phyloP scores from a whole-genome alignment of 2,329 filamentous ascomycete genomes.

The Aurifilum marmelostoma region DNA sequence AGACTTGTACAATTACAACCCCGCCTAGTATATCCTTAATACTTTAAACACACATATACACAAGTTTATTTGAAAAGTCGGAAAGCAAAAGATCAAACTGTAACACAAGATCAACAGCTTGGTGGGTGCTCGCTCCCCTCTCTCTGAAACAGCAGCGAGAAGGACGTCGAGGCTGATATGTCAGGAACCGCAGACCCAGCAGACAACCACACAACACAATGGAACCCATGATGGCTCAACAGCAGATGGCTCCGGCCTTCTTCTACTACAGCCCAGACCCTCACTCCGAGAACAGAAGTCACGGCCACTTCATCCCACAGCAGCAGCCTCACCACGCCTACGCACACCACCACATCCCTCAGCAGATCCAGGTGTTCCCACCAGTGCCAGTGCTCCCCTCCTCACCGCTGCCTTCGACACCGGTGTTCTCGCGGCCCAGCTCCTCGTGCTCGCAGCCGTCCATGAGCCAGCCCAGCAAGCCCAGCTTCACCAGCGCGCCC shows the following conservation, averaged over 20 bases:
- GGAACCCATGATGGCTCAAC: constrained; percentile 64
- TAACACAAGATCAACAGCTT: constrained; percentile 21
- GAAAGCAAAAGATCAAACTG: constrained; percentile 16
- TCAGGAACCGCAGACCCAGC: constrained; percentile 27
- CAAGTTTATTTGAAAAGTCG: constrained; percentile 18
- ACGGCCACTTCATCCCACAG: constrained; percentile 72
- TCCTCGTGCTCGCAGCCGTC: constrained; percentile 67
- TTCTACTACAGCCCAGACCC: constrained; percentile 86
- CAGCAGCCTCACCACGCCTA: constrained; percentile 57
- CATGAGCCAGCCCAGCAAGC: constrained; percentile 41
- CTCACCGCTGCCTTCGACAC: constrained; percentile 61
- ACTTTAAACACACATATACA: constrained; percentile 29
- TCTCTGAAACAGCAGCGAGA: background rate
- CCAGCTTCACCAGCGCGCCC: constrained; percentile 61
- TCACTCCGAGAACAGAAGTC: constrained; percentile 71
- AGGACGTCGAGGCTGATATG: constrained; percentile 30
- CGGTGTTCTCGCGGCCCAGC: constrained; percentile 67
- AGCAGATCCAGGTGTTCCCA: constrained; percentile 57
- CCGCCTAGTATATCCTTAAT: constrained; percentile 37
- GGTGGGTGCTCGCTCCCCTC: constrained; percentile 20
- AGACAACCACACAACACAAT: constrained; percentile 50
- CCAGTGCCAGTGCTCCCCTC: constrained; percentile 62
- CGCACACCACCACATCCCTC: constrained; percentile 38
- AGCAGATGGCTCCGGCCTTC: constrained; percentile 73
- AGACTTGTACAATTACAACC: constrained; percentile 37